These are phyloP conservation scores for Micromonas pusilla DNA, from an alignment of 139 green algal species.

Conservation along the genomic window DNA sequence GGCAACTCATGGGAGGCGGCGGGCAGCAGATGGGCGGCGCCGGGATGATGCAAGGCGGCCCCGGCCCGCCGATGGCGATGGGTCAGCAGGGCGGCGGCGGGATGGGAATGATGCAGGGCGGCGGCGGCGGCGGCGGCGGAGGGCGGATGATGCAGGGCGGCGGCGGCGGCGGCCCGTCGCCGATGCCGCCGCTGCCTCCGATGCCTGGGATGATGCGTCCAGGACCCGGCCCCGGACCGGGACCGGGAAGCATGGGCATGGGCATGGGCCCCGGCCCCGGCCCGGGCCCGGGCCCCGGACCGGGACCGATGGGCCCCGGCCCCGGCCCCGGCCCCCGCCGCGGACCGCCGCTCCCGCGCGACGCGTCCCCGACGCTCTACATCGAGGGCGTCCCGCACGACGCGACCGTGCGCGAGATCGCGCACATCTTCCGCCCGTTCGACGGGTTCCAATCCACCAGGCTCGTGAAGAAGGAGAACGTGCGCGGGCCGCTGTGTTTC, in stretches of 20 bases:
- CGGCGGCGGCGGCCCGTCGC: too few species aligned
- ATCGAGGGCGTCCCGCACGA: constrained; percentile 51
- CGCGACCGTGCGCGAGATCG: constrained; percentile 48
- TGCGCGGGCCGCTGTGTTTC: constrained; percentile 34
- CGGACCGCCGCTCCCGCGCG: constrained; percentile 34
- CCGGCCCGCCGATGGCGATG: neutral
- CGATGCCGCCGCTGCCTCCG: neutral
- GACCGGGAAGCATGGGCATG: neutral
- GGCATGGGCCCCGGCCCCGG: neutral
- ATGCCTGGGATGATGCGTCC: too few species aligned
- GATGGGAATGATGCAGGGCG: neutral
- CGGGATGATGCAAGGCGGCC: neutral
- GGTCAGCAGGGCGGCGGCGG: too few species aligned
- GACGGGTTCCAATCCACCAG: constrained; percentile 52
- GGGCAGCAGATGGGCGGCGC: too few species aligned
- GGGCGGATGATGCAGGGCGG: neutral
- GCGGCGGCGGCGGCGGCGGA: neutral
- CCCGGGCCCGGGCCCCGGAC: neutral
- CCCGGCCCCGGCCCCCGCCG: neutral
- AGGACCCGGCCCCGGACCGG: neutral
- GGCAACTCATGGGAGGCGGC: too few species aligned
- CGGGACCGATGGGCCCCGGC: neutral
- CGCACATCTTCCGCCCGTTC: constrained; percentile 62
- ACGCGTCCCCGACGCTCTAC: constrained; percentile 51
- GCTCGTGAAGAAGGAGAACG: constrained; percentile 47